phyloP scores from a whole-genome alignment of 345 rosid species.

The Salix viminalis region DNA sequence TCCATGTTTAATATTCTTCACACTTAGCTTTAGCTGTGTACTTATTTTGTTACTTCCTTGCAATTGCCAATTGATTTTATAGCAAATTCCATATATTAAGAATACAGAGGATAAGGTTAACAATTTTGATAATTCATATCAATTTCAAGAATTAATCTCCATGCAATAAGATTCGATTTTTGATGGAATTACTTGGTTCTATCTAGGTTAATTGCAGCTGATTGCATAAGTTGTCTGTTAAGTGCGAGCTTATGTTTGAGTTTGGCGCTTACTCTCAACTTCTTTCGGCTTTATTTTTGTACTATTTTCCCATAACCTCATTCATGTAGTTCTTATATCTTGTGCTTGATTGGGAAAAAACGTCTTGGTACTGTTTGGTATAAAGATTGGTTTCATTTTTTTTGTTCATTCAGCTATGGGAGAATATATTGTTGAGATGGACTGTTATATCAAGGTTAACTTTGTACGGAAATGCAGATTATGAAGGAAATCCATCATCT shows the following conservation, averaged over 20 bases:
- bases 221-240: not conserved
- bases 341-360: not conserved
- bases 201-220: not conserved
- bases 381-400: no score
- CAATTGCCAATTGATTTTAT: not conserved
- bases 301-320: not conserved
- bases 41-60: not conserved
- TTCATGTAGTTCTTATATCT: not conserved
- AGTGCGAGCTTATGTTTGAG: not conserved
- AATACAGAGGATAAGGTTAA: not conserved
- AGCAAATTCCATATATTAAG: not conserved
- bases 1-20: not conserved
- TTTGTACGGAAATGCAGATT: conserved; percentile 11
- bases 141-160: no score
- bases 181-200: no score
- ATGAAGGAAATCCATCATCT: conserved; percentile 20
- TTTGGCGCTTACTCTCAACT: not conserved
- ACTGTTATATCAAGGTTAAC: no score
- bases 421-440: no score
- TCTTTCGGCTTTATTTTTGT: not conserved
- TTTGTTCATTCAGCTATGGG: no score
- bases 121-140: no score
- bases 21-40: not conserved
- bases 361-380: not conserved
- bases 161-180: no score